Conservation (phyloP, 106 monocot species). For the Acanthochlamys bracteata region DNA sequence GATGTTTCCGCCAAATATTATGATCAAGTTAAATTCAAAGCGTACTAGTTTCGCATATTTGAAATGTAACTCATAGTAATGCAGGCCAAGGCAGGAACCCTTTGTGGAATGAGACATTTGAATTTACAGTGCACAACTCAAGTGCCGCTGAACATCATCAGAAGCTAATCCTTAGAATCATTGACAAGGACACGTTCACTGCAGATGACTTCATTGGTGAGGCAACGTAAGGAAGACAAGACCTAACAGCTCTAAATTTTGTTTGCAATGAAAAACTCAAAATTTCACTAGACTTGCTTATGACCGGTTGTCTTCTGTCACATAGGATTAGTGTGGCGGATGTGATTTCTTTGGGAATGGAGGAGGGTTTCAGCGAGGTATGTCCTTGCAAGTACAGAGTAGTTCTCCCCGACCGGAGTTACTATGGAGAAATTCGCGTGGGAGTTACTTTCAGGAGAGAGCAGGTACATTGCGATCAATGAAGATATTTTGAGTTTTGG, state of each 20-base stretch:
- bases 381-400: constrained; percentile 54
- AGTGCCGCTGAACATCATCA: constrained; percentile 27
- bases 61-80: not conserved
- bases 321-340: constrained; percentile 65
- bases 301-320: not conserved
- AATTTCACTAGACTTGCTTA: no score
- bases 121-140: constrained; percentile 44
- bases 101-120: constrained; percentile 71
- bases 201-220: constrained; percentile 73
- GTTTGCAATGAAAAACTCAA: not conserved
- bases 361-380: constrained; percentile 49
- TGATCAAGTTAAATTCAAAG: no score
- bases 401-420: constrained; percentile 54
- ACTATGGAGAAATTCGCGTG: constrained; percentile 63
- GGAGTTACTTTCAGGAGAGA: constrained; percentile 41
- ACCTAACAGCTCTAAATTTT: not conserved
- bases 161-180: constrained; percentile 60
- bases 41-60: no score
- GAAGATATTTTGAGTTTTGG: no score
- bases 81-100: constrained; percentile 67
- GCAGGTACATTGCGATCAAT: no score
- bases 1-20: no score
- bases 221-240: constrained; percentile 40
- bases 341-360: constrained; percentile 51
- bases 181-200: constrained; percentile 79